phyloP scores from a whole-genome alignment of 257 asterid genomes.

The Salvia hispanica region DNA sequence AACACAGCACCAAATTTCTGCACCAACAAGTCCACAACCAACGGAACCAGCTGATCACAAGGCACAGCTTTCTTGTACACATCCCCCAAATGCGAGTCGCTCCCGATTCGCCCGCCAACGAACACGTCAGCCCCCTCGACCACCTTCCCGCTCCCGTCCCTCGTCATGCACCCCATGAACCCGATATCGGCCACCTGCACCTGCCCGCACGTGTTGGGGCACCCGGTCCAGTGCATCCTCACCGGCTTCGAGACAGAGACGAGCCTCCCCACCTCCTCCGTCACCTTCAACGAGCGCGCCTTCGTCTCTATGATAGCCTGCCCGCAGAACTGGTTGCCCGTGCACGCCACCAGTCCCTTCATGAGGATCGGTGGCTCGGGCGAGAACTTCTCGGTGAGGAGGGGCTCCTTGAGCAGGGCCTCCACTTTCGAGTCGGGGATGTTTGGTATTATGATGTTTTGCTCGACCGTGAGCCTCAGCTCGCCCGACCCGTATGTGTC shows the following conservation, averaged over 20 bases:
- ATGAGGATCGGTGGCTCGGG: conserved; percentile 84
- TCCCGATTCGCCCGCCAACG: conserved; percentile 87
- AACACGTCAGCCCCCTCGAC: conserved; percentile 92
- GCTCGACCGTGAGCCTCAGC: conserved; percentile 90
- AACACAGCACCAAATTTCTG: conserved; percentile 77
- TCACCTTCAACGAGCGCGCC: conserved; percentile 70
- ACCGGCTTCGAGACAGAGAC: conserved; percentile 71
- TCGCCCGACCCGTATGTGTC: conserved; percentile 85
- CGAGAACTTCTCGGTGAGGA: conserved; percentile 47
- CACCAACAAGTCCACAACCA: conserved; percentile 75
- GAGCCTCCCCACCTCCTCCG: conserved; percentile 71
- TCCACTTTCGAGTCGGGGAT: conserved; percentile 58
- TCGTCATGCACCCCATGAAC: conserved; percentile 95
- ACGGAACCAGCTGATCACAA: conserved; percentile 81
- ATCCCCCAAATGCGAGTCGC: conserved; percentile 93
- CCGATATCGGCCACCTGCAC: conserved; percentile 98
- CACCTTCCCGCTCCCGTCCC: conserved; percentile 56
- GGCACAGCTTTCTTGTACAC: conserved; percentile 82
- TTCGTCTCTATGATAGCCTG: conserved; percentile 97
- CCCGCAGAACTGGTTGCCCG: conserved; percentile 96
- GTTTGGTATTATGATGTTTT: conserved; percentile 85
- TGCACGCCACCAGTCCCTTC: conserved; percentile 91
- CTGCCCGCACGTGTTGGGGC: conserved; percentile 89
- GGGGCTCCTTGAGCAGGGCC: conserved; percentile 64
- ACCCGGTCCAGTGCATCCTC: conserved; percentile 98